These are phyloP conservation scores for Raffaelea deltoideospora DNA, from an alignment of 2,329 filamentous ascomycete species.

Conservation along the genomic window DNA sequence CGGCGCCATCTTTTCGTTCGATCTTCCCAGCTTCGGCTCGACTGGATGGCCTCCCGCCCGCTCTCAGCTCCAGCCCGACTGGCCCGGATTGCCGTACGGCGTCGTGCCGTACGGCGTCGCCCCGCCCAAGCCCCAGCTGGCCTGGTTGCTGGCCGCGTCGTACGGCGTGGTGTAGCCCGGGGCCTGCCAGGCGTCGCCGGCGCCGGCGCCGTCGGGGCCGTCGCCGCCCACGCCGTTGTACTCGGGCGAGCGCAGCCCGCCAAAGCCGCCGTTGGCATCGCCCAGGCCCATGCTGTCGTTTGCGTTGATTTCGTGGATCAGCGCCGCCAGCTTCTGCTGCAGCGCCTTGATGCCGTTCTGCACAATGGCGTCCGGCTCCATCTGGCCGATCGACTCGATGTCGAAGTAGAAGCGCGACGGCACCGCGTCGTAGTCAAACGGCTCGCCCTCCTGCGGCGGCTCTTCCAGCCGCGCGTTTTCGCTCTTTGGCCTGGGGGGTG, in stretches of 20 bases:
- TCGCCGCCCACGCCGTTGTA: constrained; percentile 40
- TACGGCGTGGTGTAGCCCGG: constrained; percentile 59
- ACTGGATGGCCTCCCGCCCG: too few relatives aligned
- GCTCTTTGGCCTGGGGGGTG: constrained; percentile 52
- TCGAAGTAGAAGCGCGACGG: constrained; percentile 85
- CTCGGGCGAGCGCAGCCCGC: constrained; percentile 53
- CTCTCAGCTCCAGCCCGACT: constrained; percentile 30
- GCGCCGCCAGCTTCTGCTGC: constrained; percentile 74
- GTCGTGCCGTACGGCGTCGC: constrained; percentile 29
- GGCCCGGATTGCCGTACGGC: constrained; percentile 35
- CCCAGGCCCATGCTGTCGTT: constrained; percentile 20
- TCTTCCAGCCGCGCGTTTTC: constrained; percentile 71
- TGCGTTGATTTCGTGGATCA: constrained; percentile 40
- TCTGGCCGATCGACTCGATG: constrained; percentile 74
- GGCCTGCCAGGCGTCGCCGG: constrained; percentile 40
- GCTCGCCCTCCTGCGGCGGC: constrained; percentile 63
- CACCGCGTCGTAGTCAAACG: constrained; percentile 80
- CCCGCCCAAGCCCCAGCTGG: constrained; percentile 47
- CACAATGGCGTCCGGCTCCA: constrained; percentile 82
- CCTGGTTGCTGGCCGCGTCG: constrained; percentile 31
- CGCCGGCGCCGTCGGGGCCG: constrained; percentile 18
- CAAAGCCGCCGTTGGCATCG: constrained; percentile 36
- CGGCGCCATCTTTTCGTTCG: neutral
- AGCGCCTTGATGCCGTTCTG: constrained; percentile 77
- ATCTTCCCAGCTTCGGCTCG: neutral